A percentile compares a stretch with the other conserved stretches of the same genome.
Conservation (phyloP, 108 stramenopile species). For the Pseudonitzschia multistriata region DNA sequence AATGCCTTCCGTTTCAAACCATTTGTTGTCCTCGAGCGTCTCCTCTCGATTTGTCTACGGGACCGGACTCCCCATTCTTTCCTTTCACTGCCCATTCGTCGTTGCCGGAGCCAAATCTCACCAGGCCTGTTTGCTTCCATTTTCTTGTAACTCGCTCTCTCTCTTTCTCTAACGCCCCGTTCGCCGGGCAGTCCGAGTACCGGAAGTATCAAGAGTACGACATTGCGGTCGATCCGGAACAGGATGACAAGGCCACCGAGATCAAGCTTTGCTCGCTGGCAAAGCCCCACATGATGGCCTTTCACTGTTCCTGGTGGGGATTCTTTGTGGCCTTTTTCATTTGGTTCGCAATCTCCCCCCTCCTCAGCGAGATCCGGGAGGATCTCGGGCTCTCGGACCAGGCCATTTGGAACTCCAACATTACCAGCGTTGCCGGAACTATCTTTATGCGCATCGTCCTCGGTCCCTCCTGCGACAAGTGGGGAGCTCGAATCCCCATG, state of each 20-base stretch:
- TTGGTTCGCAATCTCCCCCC: conserved; percentile 91
- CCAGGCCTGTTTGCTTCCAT: not conserved
- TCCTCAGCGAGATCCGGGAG: conserved; percentile 68
- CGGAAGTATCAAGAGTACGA: conserved; percentile 62
- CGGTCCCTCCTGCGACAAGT: conserved; percentile 77
- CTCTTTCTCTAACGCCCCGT: not conserved
- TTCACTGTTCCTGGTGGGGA: conserved; percentile 75
- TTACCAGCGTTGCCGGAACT: conserved; percentile 67
- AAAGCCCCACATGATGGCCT: conserved; percentile 89
- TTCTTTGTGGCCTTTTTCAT: conserved; percentile 83
- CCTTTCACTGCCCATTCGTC: too few relatives aligned
- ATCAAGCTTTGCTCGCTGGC: conserved; percentile 55
- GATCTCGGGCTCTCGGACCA: conserved; percentile 57
- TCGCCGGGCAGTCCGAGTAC: conserved; percentile 20
- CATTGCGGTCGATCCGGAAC: conserved; percentile 67
- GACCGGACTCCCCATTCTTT: too few relatives aligned
- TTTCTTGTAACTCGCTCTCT: not conserved
- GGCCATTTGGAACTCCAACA: conserved; percentile 81
- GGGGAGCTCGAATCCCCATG: conserved; percentile 75
- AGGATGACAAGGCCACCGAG: conserved; percentile 72
- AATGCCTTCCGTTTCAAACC: too few relatives aligned
- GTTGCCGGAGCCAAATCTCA: not conserved
- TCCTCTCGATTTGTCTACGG: too few relatives aligned
- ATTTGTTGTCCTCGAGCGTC: too few relatives aligned
- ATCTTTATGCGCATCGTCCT: conserved; percentile 70